These are phyloP conservation scores for Fusarium albidum DNA, from an alignment of 2,329 filamentous ascomycete species.

Conservation along the genomic window DNA sequence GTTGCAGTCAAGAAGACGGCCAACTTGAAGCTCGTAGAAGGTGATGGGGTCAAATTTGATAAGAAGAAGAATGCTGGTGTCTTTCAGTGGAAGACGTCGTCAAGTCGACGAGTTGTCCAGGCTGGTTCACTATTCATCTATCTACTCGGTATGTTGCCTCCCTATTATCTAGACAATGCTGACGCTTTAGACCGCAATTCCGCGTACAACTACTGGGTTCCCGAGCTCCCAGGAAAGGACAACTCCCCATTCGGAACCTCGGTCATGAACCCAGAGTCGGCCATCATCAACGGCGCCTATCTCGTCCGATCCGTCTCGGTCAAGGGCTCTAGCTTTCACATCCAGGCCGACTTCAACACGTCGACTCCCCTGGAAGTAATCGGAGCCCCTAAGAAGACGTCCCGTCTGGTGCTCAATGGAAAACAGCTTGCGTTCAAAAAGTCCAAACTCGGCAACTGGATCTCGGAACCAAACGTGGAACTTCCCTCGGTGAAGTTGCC, in stretches of 20 bases:
- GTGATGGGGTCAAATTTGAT: conserved; percentile 41
- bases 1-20: conserved; percentile 55
- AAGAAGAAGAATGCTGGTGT: conserved; percentile 27
- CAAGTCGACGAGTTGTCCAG: conserved; percentile 43
- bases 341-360: conserved; percentile 76
- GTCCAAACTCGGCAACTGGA: conserved; percentile 56
- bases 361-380: conserved; percentile 75
- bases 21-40: conserved; percentile 31
- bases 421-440: conserved; percentile 46
- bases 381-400: conserved; percentile 61
- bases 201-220: conserved; percentile 75
- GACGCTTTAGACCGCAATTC: conserved; percentile 63
- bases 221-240: conserved; percentile 56
- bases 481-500: conserved; percentile 64
- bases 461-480: conserved; percentile 55
- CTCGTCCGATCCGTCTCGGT: conserved; percentile 68
- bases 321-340: conserved; percentile 61
- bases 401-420: conserved; percentile 54
- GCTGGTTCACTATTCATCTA: conserved; percentile 52
- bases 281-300: conserved; percentile 70
- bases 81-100: conserved; percentile 44
- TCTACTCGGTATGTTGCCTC: conserved; percentile 44
- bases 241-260: conserved; percentile 45
- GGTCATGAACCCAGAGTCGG: conserved; percentile 40
- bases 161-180: not conserved